These are phyloP conservation scores for Pisolithus sp. DNA, from an alignment of 768 basidiomycete genomes.

Conservation along the genomic window DNA sequence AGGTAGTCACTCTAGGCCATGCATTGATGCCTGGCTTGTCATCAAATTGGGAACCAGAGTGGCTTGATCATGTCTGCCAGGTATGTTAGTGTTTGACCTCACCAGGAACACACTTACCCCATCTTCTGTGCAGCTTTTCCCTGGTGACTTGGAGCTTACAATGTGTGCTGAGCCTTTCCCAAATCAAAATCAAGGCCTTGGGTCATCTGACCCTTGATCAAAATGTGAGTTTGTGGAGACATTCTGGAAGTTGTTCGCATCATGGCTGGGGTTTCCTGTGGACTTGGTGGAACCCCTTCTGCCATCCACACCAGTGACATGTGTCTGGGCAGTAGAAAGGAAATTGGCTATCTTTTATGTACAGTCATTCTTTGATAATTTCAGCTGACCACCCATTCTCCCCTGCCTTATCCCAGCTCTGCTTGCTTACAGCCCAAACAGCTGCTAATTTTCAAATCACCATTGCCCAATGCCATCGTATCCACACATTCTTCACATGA, in stretches of 20 bases:
- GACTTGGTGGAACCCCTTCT: background rate
- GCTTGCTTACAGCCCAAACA: no score
- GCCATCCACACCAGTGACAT: background rate
- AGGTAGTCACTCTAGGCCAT: conserved; percentile 12
- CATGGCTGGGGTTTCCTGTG: background rate
- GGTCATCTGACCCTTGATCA: background rate
- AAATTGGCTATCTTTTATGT: background rate
- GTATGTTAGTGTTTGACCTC: background rate
- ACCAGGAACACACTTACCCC: background rate
- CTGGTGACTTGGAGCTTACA: background rate
- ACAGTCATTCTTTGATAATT: conserved; percentile 4
- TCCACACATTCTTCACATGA: no score
- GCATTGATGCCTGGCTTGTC: background rate
- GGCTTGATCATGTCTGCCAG: background rate
- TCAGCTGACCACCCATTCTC: conserved; percentile 1
- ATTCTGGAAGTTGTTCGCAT: background rate
- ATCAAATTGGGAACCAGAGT: background rate
- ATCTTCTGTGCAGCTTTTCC: background rate
- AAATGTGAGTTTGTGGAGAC: background rate
- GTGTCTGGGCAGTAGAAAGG: background rate
- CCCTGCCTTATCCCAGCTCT: background rate
- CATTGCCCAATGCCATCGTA: no score
- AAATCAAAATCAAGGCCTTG: background rate
- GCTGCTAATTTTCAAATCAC: no score
- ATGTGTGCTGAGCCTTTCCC: background rate